Conservation (phyloP, 148 eudicot species). For the Amaranthus hypochondriacus region DNA sequence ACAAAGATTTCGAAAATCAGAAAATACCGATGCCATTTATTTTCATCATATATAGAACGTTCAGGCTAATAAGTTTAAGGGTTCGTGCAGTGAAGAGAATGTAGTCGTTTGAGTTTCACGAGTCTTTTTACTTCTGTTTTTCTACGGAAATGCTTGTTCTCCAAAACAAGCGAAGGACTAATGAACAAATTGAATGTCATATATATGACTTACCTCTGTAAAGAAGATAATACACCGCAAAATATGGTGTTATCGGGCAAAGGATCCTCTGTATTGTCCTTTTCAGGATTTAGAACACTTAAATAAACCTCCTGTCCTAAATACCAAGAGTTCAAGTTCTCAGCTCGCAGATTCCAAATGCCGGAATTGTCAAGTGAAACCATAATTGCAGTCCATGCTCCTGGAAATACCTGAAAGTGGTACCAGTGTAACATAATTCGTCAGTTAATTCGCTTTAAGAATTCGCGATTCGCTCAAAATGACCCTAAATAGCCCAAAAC, state of each 20-base stretch:
- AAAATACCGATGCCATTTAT: not conserved
- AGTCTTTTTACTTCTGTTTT: too few species aligned
- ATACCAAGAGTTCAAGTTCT: constrained; percentile 86
- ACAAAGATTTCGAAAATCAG: not conserved
- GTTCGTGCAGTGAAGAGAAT: too few species aligned
- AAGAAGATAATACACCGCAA: constrained; percentile 64
- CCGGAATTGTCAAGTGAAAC: constrained; percentile 88
- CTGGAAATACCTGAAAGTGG: constrained; percentile 77
- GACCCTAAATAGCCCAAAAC: too few species aligned
- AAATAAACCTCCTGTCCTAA: constrained; percentile 86
- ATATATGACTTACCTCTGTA: constrained; percentile 62
- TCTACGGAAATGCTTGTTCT: too few species aligned
- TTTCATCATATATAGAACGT: too few species aligned
- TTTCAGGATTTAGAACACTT: constrained; percentile 70
- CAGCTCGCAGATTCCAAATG: constrained; percentile 91
- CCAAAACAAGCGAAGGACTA: too few species aligned
- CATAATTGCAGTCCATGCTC: constrained; percentile 95
- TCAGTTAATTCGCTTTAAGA: too few species aligned
- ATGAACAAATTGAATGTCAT: not conserved
- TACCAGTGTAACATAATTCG: not conserved
- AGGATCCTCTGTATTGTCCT: constrained; percentile 49
- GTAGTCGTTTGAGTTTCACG: too few species aligned
- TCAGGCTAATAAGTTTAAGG: too few species aligned
- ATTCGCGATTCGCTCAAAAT: too few species aligned
- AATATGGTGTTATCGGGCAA: constrained; percentile 76